Evolutionary conservation across 2,329 filamentous ascomycete genomes (phyloP).

Genomic region (Aspergillus bombycis): DNA sequence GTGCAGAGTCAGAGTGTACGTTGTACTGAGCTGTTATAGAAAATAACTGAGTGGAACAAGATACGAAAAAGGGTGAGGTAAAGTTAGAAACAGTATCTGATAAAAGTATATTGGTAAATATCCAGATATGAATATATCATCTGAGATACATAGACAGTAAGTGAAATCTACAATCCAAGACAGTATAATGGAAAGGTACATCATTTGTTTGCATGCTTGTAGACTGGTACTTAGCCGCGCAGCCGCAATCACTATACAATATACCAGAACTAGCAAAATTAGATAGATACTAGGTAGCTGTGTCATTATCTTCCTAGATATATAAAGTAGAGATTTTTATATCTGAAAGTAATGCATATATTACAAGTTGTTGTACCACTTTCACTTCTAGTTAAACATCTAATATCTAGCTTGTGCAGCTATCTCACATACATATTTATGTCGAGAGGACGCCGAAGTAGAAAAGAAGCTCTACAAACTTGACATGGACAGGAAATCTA

Average conservation of each 20-base stretch:
- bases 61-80: background rate
- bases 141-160: background rate
- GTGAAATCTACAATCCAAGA: background rate
- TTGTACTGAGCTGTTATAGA: background rate
- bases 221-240: background rate
- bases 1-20: background rate
- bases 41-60: background rate
- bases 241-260: background rate
- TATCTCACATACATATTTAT: background rate
- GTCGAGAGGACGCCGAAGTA: background rate
- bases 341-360: no score
- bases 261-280: background rate
- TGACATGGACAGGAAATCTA: background rate
- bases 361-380: background rate
- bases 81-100: background rate
- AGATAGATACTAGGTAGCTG: background rate
- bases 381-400: background rate
- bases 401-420: no score
- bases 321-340: background rate
- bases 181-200: background rate
- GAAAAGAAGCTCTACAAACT: background rate
- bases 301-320: background rate
- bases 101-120: no score
- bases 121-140: background rate
- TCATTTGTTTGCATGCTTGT: background rate